Evolutionary conservation across 768 basidiomycete species (phyloP).

Genomic region (Boletus eberwhitei): DNA sequence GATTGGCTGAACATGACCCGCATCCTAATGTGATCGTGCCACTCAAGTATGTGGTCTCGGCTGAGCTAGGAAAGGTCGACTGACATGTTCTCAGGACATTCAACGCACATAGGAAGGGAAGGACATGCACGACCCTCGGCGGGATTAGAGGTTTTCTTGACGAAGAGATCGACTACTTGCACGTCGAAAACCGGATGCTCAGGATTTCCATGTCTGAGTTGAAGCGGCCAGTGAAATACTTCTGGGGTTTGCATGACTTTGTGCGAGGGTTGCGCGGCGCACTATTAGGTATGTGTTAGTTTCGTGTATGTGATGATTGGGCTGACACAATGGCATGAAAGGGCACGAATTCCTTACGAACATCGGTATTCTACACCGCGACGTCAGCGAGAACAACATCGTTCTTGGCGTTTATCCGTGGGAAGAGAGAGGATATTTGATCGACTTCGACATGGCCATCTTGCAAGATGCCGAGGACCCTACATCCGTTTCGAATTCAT

Average conservation of each 20-base stretch:
- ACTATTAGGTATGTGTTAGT: no score
- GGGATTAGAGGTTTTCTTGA: constrained; percentile 5
- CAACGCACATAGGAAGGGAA: background rate
- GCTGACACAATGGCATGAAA: background rate
- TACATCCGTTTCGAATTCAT: no score
- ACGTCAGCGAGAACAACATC: no score
- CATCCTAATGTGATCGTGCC: constrained; percentile 2
- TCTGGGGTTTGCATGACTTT: constrained; percentile 19
- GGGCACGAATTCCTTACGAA: constrained; percentile 15
- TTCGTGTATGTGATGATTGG: no score
- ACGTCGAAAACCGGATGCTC: constrained; percentile 2
- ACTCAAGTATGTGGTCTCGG: background rate
- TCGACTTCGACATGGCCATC: constrained; percentile 27
- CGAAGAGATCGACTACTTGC: background rate
- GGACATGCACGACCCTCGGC: background rate
- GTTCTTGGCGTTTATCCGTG: no score
- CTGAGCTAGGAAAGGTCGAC: background rate
- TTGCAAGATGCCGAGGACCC: background rate
- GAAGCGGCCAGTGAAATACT: constrained; percentile 10
- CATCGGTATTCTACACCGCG: no score
- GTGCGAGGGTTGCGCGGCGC: background rate
- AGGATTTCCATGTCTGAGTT: background rate
- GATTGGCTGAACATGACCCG: background rate
- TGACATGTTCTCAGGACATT: background rate
- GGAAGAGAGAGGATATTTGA: constrained; percentile 7